Conservation (phyloP, 2,329 filamentous ascomycete species). For the Aschersonia sp. region DNA sequence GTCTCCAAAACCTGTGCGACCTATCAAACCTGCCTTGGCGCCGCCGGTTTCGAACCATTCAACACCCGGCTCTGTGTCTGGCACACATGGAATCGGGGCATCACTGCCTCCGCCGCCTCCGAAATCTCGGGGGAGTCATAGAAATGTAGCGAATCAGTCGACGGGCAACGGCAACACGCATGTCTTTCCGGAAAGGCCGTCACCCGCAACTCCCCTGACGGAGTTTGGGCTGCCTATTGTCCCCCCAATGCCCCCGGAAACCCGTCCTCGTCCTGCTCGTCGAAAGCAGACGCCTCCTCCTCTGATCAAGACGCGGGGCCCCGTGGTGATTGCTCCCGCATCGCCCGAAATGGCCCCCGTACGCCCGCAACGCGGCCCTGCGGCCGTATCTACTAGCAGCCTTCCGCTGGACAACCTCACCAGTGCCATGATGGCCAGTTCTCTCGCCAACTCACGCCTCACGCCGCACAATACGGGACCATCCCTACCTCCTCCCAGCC, state of each 20-base stretch:
- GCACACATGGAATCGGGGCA: background rate
- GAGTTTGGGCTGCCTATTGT: constrained; percentile 5
- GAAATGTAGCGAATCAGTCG: constrained; percentile 2
- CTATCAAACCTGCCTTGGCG: constrained; percentile 14
- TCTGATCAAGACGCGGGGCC: constrained; percentile 5
- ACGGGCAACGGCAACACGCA: background rate
- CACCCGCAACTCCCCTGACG: constrained; percentile 1
- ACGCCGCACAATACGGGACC: constrained; percentile 24
- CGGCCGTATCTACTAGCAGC: constrained; percentile 16
- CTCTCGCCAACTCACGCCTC: constrained; percentile 49
- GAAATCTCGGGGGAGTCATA: constrained; percentile 15
- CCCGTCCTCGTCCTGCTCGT: constrained; percentile 1
- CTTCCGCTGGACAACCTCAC: constrained; percentile 52
- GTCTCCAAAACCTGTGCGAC: constrained; percentile 19
- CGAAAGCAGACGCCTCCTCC: constrained; percentile 3
- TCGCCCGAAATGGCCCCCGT: constrained; percentile 17
- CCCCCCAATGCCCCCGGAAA: background rate
- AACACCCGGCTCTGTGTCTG: background rate
- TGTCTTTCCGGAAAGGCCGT: background rate
- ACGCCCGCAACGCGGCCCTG: constrained; percentile 13
- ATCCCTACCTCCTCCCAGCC: constrained; percentile 17
- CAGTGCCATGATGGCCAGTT: constrained; percentile 61
- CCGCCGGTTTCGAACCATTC: background rate
- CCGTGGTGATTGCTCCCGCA: constrained; percentile 15
- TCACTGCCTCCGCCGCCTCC: constrained; percentile 20